phyloP scores from a whole-genome alignment of 1,139 yeast genomes.

The Candida sanyaensis region DNA sequence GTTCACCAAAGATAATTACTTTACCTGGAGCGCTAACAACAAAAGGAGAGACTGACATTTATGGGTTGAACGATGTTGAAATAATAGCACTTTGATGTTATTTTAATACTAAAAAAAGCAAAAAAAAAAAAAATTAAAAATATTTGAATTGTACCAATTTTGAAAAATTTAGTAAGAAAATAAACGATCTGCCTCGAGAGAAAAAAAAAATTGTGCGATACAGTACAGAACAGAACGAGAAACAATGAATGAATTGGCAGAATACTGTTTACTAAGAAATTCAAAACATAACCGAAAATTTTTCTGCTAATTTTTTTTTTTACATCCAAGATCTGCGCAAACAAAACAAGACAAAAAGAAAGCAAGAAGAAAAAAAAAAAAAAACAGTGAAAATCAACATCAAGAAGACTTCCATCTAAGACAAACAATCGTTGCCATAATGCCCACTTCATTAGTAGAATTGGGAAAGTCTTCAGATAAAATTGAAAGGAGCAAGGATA shows the following conservation, averaged over 20 bases:
- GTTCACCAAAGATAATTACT: conserved; percentile 95
- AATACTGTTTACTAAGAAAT: too few relatives aligned
- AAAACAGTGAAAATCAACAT: neutral
- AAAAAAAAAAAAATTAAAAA: too few relatives aligned
- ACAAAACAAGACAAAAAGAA: neutral
- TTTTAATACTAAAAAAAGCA: too few relatives aligned
- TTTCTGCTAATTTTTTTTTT: neutral
- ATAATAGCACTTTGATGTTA: too few relatives aligned
- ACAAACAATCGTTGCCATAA: neutral
- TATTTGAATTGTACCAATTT: neutral
- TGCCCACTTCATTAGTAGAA: conserved; percentile 4
- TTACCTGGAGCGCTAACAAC: conserved; percentile 95
- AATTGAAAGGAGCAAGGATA: neutral
- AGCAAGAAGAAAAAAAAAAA: too few relatives aligned
- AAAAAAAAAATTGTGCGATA: neutral
- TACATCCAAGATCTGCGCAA: neutral
- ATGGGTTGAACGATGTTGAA: too few relatives aligned
- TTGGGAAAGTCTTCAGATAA: conserved; percentile 1
- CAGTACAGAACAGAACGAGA: neutral
- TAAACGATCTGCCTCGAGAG: neutral
- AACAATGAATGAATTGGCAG: neutral
- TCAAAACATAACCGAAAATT: neutral
- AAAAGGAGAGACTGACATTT: conserved; percentile 41
- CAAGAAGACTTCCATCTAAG: neutral
- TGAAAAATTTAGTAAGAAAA: neutral